Percentiles rank a stretch among this genome's conserved stretches.
Evolutionary conservation across 345 rosid species (phyloP).

Genomic region (Litchi chinensis): DNA sequence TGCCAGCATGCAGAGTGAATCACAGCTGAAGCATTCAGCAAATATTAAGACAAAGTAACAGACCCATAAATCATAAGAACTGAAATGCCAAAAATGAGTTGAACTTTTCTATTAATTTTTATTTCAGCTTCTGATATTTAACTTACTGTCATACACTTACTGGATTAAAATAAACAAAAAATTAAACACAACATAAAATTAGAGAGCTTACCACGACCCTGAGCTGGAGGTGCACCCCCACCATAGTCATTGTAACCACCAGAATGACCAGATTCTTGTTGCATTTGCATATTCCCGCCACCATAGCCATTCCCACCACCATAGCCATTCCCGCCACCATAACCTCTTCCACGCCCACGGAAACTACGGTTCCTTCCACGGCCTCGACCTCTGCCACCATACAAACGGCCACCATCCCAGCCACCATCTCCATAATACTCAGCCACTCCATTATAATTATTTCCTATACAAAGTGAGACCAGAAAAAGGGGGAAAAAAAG

Average conservation of each 20-base stretch:
- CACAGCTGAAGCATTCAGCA: background rate
- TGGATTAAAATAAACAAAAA: background rate
- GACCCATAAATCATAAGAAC: background rate
- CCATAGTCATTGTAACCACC: constrained; percentile 32
- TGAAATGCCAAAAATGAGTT: background rate
- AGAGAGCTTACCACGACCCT: constrained; percentile 23
- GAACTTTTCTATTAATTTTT: background rate
- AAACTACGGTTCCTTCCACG: constrained; percentile 18
- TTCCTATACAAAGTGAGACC: constrained; percentile 10
- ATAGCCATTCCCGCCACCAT: constrained; percentile 27
- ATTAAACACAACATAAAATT: background rate
- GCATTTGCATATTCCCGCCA: constrained; percentile 30
- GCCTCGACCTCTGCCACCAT: constrained; percentile 29
- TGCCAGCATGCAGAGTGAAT: background rate
- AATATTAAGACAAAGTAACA: constrained; percentile 1
- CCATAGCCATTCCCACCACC: constrained; percentile 26
- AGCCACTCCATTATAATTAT: constrained; percentile 25
- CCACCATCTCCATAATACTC: constrained; percentile 31
- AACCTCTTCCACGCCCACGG: constrained; percentile 32
- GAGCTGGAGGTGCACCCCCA: constrained; percentile 14
- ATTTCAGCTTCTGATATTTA: background rate
- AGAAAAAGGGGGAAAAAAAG: background rate
- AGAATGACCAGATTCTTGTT: constrained; percentile 32
- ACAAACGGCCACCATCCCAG: constrained; percentile 19
- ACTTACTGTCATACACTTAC: background rate